A percentile compares a stretch with the other conserved stretches of the same genome.
phyloP scores from a whole-genome alignment of 176 grass and related monocot genomes.

The Hyparrhenia diplandra region DNA sequence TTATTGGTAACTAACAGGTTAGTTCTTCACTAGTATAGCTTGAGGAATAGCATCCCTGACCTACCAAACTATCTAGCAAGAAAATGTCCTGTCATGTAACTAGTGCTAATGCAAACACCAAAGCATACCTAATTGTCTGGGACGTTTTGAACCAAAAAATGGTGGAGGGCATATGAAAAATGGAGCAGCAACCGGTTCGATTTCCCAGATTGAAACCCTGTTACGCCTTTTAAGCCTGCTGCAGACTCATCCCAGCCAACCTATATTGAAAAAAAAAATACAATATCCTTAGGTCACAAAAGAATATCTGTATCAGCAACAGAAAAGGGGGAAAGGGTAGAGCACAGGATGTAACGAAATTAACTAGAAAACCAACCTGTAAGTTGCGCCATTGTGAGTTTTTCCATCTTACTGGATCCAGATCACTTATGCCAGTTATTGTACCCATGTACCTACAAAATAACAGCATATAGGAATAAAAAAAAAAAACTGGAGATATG shows the following conservation, averaged over 20 bases:
- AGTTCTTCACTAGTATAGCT: background rate
- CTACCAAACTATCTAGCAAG: background rate
- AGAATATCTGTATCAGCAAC: background rate
- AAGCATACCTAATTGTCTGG: constrained; percentile 55
- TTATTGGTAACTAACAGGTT: too few species aligned
- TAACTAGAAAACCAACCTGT: constrained; percentile 52
- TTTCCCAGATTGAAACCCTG: constrained; percentile 83
- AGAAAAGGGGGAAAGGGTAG: background rate
- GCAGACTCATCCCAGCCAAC: constrained; percentile 89
- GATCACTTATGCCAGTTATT: constrained; percentile 80
- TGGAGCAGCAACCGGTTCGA: constrained; percentile 69
- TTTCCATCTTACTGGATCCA: constrained; percentile 78
- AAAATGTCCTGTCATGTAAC: background rate
- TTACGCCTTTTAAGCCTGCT: constrained; percentile 66
- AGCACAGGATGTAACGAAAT: background rate
- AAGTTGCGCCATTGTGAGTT: constrained; percentile 82
- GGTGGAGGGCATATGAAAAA: constrained; percentile 83
- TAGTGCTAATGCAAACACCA: background rate
- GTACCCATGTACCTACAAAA: constrained; percentile 85
- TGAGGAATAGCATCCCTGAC: background rate
- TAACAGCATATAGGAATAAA: background rate
- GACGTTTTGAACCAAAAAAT: constrained; percentile 65
- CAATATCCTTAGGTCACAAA: background rate
- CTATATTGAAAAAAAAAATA: constrained; percentile 38
- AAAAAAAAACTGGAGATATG: background rate